Evolutionary conservation across 2,329 filamentous ascomycete species (phyloP).

Genomic region (Stagonosporopsis cucurbitacearum): DNA sequence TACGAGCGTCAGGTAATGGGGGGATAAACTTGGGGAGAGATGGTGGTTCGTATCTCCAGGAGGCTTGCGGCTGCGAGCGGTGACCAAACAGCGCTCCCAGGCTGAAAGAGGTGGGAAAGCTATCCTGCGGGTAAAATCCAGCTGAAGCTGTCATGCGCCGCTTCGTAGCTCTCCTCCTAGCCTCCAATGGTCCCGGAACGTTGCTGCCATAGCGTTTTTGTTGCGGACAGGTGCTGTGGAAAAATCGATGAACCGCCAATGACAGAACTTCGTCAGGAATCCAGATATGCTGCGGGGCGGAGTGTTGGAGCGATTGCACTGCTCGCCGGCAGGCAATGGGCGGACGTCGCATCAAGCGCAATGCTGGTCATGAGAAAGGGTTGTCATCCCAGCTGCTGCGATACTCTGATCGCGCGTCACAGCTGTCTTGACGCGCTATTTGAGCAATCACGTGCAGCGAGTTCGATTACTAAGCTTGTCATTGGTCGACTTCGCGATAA

Average conservation of each 20-base stretch:
- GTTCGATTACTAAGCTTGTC: neutral
- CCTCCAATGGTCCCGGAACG: slow-evolving; percentile 68
- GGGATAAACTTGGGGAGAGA: slow-evolving; percentile 24
- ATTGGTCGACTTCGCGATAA: neutral
- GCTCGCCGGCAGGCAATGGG: slow-evolving; percentile 59
- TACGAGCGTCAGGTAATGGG: slow-evolving; percentile 27
- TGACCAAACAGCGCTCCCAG: slow-evolving; percentile 39
- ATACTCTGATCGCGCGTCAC: slow-evolving; percentile 4
- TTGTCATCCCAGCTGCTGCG: slow-evolving; percentile 14
- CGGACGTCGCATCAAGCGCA: slow-evolving; percentile 56
- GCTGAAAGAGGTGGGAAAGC: slow-evolving; percentile 33
- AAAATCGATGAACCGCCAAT: slow-evolving; percentile 59
- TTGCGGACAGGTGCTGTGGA: slow-evolving; percentile 54
- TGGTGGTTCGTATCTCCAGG: slow-evolving; percentile 47
- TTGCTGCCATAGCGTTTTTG: slow-evolving; percentile 64
- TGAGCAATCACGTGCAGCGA: neutral
- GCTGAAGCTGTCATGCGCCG: slow-evolving; percentile 59
- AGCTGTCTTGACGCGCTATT: slow-evolving; percentile 15
- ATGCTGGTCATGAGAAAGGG: slow-evolving; percentile 30
- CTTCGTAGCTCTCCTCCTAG: slow-evolving; percentile 61
- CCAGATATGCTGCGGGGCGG: slow-evolving; percentile 60
- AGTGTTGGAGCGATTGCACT: slow-evolving; percentile 52
- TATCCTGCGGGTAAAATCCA: slow-evolving; percentile 47
- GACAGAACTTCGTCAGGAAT: slow-evolving; percentile 64
- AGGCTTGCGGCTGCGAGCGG: slow-evolving; percentile 27